Percentiles rank a stretch among this genome's conserved stretches.
phyloP scores from a whole-genome alignment of 108 stramenopile genomes.

The Pelagomonas calceolata region DNA sequence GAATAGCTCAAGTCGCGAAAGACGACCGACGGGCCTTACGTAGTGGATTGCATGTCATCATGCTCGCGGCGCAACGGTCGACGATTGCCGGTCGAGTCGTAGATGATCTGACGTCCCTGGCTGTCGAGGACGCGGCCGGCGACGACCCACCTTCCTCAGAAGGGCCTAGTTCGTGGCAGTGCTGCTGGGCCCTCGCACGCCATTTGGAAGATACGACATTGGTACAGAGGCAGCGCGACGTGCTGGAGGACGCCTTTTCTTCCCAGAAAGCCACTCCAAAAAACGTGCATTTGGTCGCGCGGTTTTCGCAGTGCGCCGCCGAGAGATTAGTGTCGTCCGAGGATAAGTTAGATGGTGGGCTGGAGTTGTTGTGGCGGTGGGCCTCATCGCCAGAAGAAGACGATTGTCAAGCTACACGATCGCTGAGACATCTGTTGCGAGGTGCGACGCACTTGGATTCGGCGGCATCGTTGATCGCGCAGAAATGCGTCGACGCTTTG shows the following conservation, averaged over 20 bases:
- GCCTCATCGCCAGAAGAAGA: not conserved
- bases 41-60: not conserved
- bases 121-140: too few species aligned
- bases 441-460: too few species aligned
- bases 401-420: not conserved
- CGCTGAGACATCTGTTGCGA: too few species aligned
- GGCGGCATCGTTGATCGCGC: too few species aligned
- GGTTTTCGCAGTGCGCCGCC: not conserved
- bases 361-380: not conserved
- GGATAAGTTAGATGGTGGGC: not conserved
- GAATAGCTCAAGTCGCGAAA: not conserved
- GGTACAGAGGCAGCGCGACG: too few species aligned
- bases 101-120: not conserved
- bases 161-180: too few species aligned
- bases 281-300: not conserved
- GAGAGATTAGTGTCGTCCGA: not conserved
- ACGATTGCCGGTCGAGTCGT: not conserved
- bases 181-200: too few species aligned
- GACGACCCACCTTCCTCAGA: too few species aligned
- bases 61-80: not conserved
- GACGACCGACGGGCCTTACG: too few species aligned
- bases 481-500: too few species aligned
- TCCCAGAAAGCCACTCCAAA: not conserved
- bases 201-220: too few species aligned
- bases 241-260: not conserved